phyloP scores from a whole-genome alignment of 1,284 basidiomycete species.

The Takashimella koratensis region DNA sequence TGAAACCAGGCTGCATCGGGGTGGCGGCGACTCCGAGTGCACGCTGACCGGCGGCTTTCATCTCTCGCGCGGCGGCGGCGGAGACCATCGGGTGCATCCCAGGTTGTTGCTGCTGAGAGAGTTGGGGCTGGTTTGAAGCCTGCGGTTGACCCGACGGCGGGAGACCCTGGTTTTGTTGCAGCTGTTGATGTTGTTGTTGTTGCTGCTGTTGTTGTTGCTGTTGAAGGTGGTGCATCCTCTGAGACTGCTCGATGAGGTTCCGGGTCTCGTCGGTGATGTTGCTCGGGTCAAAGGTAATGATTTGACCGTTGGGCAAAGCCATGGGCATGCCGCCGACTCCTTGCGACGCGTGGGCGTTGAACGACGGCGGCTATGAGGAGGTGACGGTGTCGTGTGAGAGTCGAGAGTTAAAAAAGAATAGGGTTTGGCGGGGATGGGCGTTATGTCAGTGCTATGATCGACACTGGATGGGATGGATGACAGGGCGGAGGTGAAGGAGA shows the following conservation, averaged over 20 bases:
- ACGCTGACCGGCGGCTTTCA: neutral
- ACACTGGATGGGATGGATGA: neutral
- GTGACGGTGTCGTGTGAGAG: neutral
- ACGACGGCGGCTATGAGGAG: neutral
- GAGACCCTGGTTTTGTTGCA: neutral
- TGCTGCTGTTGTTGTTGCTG: neutral
- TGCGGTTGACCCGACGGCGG: neutral
- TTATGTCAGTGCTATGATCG: no score
- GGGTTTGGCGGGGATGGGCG: neutral
- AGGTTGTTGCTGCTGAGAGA: neutral
- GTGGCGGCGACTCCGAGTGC: neutral
- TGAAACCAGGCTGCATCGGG: neutral
- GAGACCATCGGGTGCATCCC: neutral
- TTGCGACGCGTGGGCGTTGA: neutral
- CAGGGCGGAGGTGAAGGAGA: neutral
- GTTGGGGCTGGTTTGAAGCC: neutral
- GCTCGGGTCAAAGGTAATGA: neutral
- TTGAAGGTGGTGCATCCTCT: neutral
- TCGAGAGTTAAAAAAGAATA: neutral
- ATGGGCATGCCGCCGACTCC: neutral
- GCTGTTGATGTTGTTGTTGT: neutral
- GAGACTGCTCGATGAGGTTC: neutral
- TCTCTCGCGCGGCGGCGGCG: neutral
- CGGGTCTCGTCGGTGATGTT: neutral
- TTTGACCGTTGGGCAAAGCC: neutral